Conservation (phyloP, 2,329 filamentous ascomycete species). For the Aphanoascus verrucosus region DNA sequence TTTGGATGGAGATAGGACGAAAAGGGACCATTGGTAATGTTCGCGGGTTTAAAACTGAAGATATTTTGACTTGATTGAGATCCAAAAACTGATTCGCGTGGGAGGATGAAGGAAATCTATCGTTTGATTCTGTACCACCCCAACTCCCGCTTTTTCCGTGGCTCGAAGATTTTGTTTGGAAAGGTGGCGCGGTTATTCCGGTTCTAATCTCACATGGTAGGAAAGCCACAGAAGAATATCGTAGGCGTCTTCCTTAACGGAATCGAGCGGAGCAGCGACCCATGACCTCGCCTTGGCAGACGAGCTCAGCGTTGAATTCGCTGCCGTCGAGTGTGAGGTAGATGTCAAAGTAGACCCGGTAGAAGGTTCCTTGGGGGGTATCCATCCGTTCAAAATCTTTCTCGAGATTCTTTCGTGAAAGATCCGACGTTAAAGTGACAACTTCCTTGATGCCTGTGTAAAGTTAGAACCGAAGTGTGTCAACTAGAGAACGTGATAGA, state of each 20-base stretch:
- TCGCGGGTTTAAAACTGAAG: not conserved
- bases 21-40: not conserved
- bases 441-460: conserved; percentile 89
- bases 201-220: not conserved
- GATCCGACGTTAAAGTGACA: conserved; percentile 89
- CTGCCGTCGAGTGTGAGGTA: conserved; percentile 93
- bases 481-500: not conserved
- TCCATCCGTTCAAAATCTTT: conserved; percentile 99
- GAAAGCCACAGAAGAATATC: not conserved
- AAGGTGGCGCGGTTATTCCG: not conserved
- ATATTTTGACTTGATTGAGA: not conserved
- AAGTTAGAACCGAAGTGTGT: conserved; percentile 12
- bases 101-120: conserved; percentile 4
- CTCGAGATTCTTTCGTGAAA: conserved; percentile 95
- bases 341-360: conserved; percentile 59
- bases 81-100: not conserved
- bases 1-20: conserved; percentile 1
- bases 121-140: not conserved
- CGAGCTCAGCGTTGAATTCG: conserved; percentile 94
- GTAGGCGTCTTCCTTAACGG: conserved; percentile 37
- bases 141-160: conserved; percentile 3
- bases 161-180: not conserved
- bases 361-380: conserved; percentile 92
- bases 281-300: conserved; percentile 99
- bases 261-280: conserved; percentile 89